phyloP scores from a whole-genome alignment of 495 filamentous ascomycete genomes.

The Baudoinia panamericana region DNA sequence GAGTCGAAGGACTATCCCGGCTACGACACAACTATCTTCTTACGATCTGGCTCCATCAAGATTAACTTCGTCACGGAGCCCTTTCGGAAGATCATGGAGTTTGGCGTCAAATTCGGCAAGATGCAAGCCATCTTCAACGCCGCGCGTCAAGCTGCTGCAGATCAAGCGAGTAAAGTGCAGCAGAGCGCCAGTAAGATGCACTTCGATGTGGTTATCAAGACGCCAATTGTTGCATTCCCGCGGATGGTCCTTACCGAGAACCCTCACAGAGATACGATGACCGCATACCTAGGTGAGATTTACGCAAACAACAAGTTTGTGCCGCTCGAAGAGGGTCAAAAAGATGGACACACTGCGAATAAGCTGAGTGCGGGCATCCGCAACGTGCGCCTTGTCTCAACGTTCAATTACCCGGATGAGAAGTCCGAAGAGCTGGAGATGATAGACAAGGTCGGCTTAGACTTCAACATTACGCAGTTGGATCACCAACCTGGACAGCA shows the following conservation, averaged over 20 bases:
- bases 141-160: slow-evolving; percentile 85
- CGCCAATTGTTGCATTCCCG: slow-evolving; percentile 91
- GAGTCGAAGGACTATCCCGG: slow-evolving; percentile 66
- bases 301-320: slow-evolving; percentile 90
- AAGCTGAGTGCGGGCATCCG: slow-evolving; percentile 82
- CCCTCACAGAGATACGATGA: slow-evolving; percentile 64
- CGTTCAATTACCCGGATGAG: slow-evolving; percentile 66
- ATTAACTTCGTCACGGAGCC: slow-evolving; percentile 94
- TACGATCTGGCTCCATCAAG: slow-evolving; percentile 86
- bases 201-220: slow-evolving; percentile 85
- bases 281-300: slow-evolving; percentile 89
- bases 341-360: slow-evolving; percentile 63
- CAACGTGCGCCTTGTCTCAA: slow-evolving; percentile 78
- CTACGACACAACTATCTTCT: slow-evolving; percentile 82
- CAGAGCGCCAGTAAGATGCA: slow-evolving; percentile 79
- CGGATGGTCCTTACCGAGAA: slow-evolving; percentile 47
- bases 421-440: slow-evolving; percentile 78
- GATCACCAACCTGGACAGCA: slow-evolving; percentile 68
- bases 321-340: slow-evolving; percentile 54
- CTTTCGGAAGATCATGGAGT: slow-evolving; percentile 96
- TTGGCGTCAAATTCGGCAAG: slow-evolving; percentile 93
- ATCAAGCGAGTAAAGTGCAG: slow-evolving; percentile 83
- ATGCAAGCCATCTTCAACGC: slow-evolving; percentile 99
- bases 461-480: slow-evolving; percentile 77
- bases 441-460: slow-evolving; percentile 89